These are phyloP conservation scores for Mycogone perniciosa DNA, from an alignment of 2,329 filamentous ascomycete genomes.

Conservation along the genomic window DNA sequence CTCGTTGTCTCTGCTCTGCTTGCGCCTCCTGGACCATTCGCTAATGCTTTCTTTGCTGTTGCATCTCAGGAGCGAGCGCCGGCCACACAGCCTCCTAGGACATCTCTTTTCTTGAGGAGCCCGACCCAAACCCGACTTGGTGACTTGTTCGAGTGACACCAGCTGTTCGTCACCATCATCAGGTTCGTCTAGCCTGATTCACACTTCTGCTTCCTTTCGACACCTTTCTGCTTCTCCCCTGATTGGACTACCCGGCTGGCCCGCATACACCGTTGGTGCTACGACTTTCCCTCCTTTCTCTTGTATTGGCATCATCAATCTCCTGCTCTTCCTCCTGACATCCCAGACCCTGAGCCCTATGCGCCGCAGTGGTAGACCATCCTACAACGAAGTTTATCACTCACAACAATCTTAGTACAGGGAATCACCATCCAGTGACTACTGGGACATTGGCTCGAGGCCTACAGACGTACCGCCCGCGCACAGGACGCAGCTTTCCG, in stretches of 20 bases:
- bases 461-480: not conserved
- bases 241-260: not conserved
- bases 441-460: not conserved
- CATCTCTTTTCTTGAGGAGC: slow-evolving; percentile 7
- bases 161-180: slow-evolving; percentile 12
- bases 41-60: slow-evolving; percentile 12
- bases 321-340: not conserved
- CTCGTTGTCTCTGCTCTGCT: slow-evolving; percentile 9
- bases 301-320: slow-evolving; percentile 2
- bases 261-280: not conserved
- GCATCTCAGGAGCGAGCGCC: slow-evolving; percentile 12
- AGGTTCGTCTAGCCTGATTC: slow-evolving; percentile 16
- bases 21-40: slow-evolving; percentile 9
- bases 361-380: not conserved
- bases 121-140: slow-evolving; percentile 5
- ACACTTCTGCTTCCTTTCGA: not conserved
- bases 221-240: not conserved
- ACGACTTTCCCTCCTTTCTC: not conserved
- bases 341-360: not conserved
- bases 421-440: not conserved
- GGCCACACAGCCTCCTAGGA: slow-evolving; percentile 11
- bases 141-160: slow-evolving; percentile 15
- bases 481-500: not conserved
- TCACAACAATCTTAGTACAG: not conserved
- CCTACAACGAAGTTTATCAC: not conserved